Evolutionary conservation across 352 stramenopile genomes (phyloP).

Genomic region (Lagenidium giganteum): DNA sequence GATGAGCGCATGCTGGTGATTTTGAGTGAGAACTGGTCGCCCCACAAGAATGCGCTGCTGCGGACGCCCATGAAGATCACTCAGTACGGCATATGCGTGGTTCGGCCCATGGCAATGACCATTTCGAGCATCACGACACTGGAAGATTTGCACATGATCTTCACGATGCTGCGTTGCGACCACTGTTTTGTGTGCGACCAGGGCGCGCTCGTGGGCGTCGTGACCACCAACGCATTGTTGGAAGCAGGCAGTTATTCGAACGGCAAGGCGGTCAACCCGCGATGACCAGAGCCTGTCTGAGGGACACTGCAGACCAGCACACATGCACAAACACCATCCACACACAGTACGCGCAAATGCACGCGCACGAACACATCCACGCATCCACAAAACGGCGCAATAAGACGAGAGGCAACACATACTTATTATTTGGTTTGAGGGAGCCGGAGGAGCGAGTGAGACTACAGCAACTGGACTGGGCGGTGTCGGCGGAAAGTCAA

Average conservation of each 20-base stretch:
- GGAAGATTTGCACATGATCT: slow-evolving; percentile 88
- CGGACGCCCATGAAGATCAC: slow-evolving; percentile 63
- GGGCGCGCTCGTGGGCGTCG: slow-evolving; percentile 73
- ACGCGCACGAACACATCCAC: no score
- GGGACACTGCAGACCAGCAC: no score
- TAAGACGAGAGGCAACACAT: no score
- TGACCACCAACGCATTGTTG: slow-evolving; percentile 76
- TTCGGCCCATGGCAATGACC: slow-evolving; percentile 77
- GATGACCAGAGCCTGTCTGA: not conserved
- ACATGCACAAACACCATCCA: slow-evolving; percentile 1
- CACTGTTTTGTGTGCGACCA: slow-evolving; percentile 87
- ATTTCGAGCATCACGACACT: slow-evolving; percentile 76
- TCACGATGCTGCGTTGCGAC: slow-evolving; percentile 87
- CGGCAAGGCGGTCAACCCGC: slow-evolving; percentile 2
- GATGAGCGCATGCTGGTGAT: slow-evolving; percentile 75
- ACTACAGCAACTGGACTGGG: slow-evolving; percentile 58
- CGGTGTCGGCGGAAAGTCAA: slow-evolving; percentile 72
- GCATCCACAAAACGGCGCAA: no score
- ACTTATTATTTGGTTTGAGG: no score
- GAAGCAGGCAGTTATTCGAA: slow-evolving; percentile 29
- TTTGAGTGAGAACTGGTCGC: slow-evolving; percentile 66
- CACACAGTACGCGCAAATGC: not conserved
- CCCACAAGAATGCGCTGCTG: slow-evolving; percentile 52
- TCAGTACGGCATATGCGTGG: slow-evolving; percentile 46
- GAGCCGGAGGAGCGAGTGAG: no score